Conservation (phyloP, 2,329 filamentous ascomycete genomes). For the Drechslerella stenobrocha region DNA sequence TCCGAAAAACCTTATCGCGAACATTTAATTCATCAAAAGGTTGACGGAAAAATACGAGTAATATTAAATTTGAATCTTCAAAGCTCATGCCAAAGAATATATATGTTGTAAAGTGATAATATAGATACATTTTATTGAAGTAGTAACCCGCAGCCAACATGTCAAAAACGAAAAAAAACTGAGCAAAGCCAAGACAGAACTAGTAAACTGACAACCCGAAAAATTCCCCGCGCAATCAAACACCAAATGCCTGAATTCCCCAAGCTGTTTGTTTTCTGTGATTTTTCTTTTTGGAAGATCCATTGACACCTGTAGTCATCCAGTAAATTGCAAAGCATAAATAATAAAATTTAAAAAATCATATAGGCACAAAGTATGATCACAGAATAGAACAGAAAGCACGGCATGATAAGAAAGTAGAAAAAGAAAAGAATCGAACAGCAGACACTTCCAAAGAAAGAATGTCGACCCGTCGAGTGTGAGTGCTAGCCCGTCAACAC, state of each 20-base stretch:
- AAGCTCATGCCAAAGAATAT: background rate
- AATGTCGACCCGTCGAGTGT: slow-evolving; percentile 5
- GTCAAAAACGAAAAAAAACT: background rate
- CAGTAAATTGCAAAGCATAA: background rate
- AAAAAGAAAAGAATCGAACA: background rate
- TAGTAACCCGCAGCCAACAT: background rate
- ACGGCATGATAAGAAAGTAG: background rate
- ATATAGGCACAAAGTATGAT: background rate
- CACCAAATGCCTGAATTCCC: background rate
- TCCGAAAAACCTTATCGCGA: background rate
- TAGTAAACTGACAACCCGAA: background rate
- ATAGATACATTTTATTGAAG: slow-evolving; percentile 7
- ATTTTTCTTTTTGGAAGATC: background rate
- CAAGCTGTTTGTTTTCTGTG: slow-evolving; percentile 5
- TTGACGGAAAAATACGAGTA: background rate
- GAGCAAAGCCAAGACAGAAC: background rate
- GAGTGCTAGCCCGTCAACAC: background rate
- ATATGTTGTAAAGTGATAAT: background rate
- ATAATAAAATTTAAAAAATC: background rate
- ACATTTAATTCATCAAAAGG: background rate
- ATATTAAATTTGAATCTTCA: background rate
- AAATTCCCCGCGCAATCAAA: background rate
- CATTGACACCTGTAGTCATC: slow-evolving; percentile 9
- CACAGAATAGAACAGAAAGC: slow-evolving; percentile 1
- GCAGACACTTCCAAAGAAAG: slow-evolving; percentile 7